A percentile compares a stretch with the other conserved stretches of the same genome.
phyloP scores from a whole-genome alignment of 2,329 filamentous ascomycete species.

The Verticillium isaacii region DNA sequence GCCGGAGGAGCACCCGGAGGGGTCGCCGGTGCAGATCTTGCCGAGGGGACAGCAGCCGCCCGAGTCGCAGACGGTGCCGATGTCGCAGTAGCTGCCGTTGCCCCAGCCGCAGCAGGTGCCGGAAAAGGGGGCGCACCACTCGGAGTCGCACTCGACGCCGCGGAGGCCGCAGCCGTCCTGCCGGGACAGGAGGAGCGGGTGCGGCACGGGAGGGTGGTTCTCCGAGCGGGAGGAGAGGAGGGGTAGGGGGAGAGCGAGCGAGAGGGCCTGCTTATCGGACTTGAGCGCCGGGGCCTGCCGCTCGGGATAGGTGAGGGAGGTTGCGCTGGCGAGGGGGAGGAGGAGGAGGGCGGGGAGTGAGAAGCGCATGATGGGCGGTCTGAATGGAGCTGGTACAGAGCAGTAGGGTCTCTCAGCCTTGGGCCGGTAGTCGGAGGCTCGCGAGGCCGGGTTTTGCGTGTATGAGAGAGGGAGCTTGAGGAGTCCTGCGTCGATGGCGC shows the following conservation, averaged over 20 bases:
- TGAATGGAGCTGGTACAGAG: neutral
- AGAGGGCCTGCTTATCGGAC: neutral
- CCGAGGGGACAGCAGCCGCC: slow-evolving; percentile 28
- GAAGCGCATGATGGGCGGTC: neutral
- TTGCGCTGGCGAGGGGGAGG: neutral
- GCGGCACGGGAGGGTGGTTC: neutral
- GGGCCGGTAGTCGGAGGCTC: neutral
- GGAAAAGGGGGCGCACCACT: slow-evolving; percentile 22
- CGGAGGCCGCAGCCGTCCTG: neutral
- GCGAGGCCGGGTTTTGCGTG: neutral
- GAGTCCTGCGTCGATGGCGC: neutral
- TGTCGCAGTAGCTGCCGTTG: slow-evolving; percentile 24
- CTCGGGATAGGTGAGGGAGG: neutral
- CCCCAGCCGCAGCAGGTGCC: slow-evolving; percentile 23
- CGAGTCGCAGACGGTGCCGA: slow-evolving; percentile 20
- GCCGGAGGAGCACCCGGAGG: slow-evolving; percentile 18
- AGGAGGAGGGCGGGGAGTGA: neutral
- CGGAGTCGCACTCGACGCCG: neutral
- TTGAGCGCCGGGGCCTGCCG: neutral
- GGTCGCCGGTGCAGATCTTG: slow-evolving; percentile 22
- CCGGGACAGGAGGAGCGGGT: neutral
- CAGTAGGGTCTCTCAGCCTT: neutral
- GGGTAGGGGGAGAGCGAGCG: neutral
- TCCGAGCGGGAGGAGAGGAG: neutral
- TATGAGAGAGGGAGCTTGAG: neutral